Conservation (phyloP, 2,329 filamentous ascomycete species). For the Ascochyta rabiei region DNA sequence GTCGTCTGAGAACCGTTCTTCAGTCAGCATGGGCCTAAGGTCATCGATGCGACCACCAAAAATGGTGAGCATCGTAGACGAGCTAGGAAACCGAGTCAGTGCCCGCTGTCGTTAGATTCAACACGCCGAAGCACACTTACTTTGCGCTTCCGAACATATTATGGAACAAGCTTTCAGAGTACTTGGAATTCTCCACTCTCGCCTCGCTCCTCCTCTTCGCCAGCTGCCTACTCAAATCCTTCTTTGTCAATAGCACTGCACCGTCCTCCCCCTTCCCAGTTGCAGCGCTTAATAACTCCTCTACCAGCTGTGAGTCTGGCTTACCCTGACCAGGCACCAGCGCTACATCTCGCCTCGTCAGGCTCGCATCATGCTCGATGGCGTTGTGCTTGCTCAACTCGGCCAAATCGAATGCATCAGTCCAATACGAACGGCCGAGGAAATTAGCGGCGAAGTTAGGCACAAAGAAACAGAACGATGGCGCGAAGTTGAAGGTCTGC, state of each 20-base stretch:
- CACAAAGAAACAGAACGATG: conserved; percentile 40
- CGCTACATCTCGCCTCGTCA: conserved; percentile 40
- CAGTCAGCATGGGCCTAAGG: conserved; percentile 48
- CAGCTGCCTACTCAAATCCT: conserved; percentile 44
- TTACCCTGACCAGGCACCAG: conserved; percentile 46
- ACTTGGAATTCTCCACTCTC: conserved; percentile 44
- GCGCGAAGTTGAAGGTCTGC: conserved; percentile 42
- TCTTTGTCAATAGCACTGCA: conserved; percentile 40
- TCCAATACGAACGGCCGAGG: conserved; percentile 24
- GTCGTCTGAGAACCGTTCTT: conserved; percentile 50
- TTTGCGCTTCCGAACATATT: conserved; percentile 52
- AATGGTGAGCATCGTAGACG: conserved; percentile 52
- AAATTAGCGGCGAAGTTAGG: conserved; percentile 37
- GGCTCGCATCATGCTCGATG: conserved; percentile 46
- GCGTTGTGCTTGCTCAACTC: conserved; percentile 41
- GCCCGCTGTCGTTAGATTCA: neutral
- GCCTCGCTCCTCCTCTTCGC: conserved; percentile 45
- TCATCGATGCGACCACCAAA: conserved; percentile 49
- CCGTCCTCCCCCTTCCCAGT: conserved; percentile 48
- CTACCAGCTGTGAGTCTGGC: conserved; percentile 47
- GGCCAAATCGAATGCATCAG: conserved; percentile 35
- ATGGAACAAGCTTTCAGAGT: conserved; percentile 45
- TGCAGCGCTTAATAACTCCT: conserved; percentile 44
- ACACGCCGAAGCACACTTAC: conserved; percentile 22
- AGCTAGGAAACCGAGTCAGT: conserved; percentile 31